Percentiles rank a stretch among this genome's conserved stretches.
Conservation (phyloP, 1,284 basidiomycete genomes). For the Lignosus rhinocerotis region DNA sequence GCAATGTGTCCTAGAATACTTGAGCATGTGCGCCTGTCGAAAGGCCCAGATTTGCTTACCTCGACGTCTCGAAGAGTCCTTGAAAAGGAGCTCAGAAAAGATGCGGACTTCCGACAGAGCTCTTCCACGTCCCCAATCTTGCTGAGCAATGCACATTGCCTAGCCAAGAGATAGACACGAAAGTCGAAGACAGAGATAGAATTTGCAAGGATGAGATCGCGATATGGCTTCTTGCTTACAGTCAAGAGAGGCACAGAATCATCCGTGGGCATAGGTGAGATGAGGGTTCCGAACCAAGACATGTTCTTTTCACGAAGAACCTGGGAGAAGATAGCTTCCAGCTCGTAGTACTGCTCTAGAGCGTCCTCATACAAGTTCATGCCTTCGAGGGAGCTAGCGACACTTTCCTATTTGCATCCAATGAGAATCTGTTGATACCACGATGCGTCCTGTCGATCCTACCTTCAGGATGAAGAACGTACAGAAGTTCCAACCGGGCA, state of each 20-base stretch:
- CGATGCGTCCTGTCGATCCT: not conserved
- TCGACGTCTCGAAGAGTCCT: slow-evolving; percentile 73
- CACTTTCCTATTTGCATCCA: slow-evolving; percentile 70
- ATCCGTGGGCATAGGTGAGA: slow-evolving; percentile 69
- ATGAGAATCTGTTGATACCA: not conserved
- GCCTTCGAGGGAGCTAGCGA: slow-evolving; percentile 90
- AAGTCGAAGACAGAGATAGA: slow-evolving; percentile 95
- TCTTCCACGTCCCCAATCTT: slow-evolving; percentile 70
- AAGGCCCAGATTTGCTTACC: slow-evolving; percentile 45
- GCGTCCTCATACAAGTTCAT: slow-evolving; percentile 91
- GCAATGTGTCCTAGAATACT: slow-evolving; percentile 62
- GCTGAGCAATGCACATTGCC: slow-evolving; percentile 81
- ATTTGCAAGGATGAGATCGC: slow-evolving; percentile 87
- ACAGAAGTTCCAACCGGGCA: slow-evolving; percentile 97
- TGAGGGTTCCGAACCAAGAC: slow-evolving; percentile 88
- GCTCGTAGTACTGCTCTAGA: slow-evolving; percentile 86
- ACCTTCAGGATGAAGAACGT: slow-evolving; percentile 96
- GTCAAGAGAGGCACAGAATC: slow-evolving; percentile 85
- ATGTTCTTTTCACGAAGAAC: slow-evolving; percentile 80
- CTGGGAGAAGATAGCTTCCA: slow-evolving; percentile 85
- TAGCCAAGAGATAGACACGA: slow-evolving; percentile 86
- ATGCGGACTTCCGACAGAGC: slow-evolving; percentile 63
- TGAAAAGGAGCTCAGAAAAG: slow-evolving; percentile 83
- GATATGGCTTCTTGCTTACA: slow-evolving; percentile 80
- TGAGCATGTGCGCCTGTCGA: not conserved